Base-by-base conservation (phyloP, 345 rosid genomes). In the Aethionema arabicum region DNA sequence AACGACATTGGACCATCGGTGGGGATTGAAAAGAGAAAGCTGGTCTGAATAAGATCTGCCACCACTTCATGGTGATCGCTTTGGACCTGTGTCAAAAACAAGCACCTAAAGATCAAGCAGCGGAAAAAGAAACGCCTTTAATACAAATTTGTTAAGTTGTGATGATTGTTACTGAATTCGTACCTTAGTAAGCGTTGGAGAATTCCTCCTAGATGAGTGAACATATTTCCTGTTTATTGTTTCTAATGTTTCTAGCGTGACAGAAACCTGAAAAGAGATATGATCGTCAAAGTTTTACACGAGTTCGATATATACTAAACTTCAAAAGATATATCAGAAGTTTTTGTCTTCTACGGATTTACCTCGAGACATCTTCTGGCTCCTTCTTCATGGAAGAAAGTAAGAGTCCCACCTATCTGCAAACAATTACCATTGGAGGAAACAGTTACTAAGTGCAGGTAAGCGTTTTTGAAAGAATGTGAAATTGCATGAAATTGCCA, bases 1-100 rank as follows among this genome's bases (percentile, higher is more conserved):
- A 93, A 93, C 46, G 99, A 90, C 99, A 87, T 90, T 8, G 97
- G 96, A 30, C 97, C 99, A 69, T 93, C 97, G 74, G 79, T 79
- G n/a, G 96, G 99, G 76, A 93, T 74, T 32, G 95, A 85, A 70
- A 93, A 93, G 13, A 87, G 95, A 76, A 93, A 93, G 80, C 99
- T 86, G 21, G 99, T 84, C 69, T 93, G 99, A 59, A 90, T 81
- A 77, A 90, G 74, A 77, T 93, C 96, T 36, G 96, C 96, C 60
- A 93, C 97, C 42, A 90, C 83, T 73, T 93, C 96, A 47, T 93
- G 87, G 77, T 87, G 91, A 80, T 93, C 96, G 52, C 96, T 90
- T 72, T 85, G 97, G 64, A 90, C 82, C 99, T 93, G 67, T 45
- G 32, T 21, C 11, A 11, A 66, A 49, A 61, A 79, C 43, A 43